phyloP scores from a whole-genome alignment of 768 basidiomycete genomes.

The Mycena galericulata region DNA sequence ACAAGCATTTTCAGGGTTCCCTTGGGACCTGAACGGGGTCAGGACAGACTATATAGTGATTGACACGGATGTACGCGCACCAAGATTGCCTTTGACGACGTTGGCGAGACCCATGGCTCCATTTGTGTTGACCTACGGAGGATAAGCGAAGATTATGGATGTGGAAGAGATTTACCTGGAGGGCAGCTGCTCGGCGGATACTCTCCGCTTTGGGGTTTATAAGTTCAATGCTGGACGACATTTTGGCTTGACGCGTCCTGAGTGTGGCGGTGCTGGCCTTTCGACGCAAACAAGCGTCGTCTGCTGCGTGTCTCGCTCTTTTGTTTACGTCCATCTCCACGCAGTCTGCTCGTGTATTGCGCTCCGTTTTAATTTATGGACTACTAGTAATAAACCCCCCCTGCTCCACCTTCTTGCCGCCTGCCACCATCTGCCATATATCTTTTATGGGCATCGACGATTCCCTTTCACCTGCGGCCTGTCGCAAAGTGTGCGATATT shows the following conservation, averaged over 20 bases:
- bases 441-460: background rate
- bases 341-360: constrained; percentile 15
- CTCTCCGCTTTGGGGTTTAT: constrained; percentile 98
- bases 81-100: constrained; percentile 97
- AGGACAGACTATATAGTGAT: constrained; percentile 8
- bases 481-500: constrained; percentile 2
- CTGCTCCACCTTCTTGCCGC: background rate
- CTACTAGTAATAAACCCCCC: background rate
- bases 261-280: constrained; percentile 15
- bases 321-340: too few species aligned
- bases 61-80: constrained; percentile 56
- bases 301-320: too few species aligned
- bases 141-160: constrained; percentile 33
- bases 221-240: constrained; percentile 89
- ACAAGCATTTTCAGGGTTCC: constrained; percentile 99
- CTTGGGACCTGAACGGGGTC: constrained; percentile 76
- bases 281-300: too few species aligned
- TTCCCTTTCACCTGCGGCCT: background rate
- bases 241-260: constrained; percentile 38
- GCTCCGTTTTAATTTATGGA: constrained; percentile 10
- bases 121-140: constrained; percentile 83
- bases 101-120: constrained; percentile 97
- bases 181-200: constrained; percentile 87
- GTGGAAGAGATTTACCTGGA: constrained; percentile 73
- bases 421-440: background rate